These are phyloP conservation scores for Pseudofabraea citricarpa DNA, from an alignment of 2,329 filamentous ascomycete genomes.

Conservation along the genomic window DNA sequence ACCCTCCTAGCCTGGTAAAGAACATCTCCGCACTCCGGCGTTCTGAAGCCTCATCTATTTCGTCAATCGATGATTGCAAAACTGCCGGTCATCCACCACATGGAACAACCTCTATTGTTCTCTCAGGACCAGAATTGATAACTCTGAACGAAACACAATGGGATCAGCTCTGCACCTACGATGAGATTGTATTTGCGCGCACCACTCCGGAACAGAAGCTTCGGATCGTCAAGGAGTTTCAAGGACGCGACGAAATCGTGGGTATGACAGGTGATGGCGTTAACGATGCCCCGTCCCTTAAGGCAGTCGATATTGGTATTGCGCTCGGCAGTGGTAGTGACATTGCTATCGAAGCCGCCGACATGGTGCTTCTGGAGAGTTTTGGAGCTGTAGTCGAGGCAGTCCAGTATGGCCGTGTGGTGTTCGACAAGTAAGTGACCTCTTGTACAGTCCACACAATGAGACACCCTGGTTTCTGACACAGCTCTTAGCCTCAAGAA, in stretches of 20 bases:
- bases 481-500: constrained; percentile 77
- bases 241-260: constrained; percentile 52
- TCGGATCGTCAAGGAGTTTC: constrained; percentile 72
- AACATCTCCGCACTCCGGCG: constrained; percentile 38
- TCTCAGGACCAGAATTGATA: constrained; percentile 62
- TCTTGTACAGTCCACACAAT: no score
- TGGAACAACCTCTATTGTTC: constrained; percentile 45
- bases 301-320: constrained; percentile 47
- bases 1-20: constrained; percentile 43
- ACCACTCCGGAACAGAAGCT: constrained; percentile 78
- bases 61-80: constrained; percentile 1
- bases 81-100: background rate
- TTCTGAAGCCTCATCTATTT: constrained; percentile 13
- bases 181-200: constrained; percentile 71
- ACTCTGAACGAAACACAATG: constrained; percentile 64
- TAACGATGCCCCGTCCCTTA: constrained; percentile 44
- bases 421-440: constrained; percentile 53
- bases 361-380: constrained; percentile 50
- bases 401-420: constrained; percentile 45
- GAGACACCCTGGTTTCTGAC: no score
- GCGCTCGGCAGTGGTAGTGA: constrained; percentile 61
- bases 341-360: constrained; percentile 57
- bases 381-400: constrained; percentile 48
- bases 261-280: constrained; percentile 42
- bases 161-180: constrained; percentile 58